A percentile compares a stretch with the other conserved stretches of the same genome.
These are phyloP conservation scores for Coemansia javaensis DNA, from an alignment of 192 early-diverging fungal species.

Conservation along the genomic window DNA sequence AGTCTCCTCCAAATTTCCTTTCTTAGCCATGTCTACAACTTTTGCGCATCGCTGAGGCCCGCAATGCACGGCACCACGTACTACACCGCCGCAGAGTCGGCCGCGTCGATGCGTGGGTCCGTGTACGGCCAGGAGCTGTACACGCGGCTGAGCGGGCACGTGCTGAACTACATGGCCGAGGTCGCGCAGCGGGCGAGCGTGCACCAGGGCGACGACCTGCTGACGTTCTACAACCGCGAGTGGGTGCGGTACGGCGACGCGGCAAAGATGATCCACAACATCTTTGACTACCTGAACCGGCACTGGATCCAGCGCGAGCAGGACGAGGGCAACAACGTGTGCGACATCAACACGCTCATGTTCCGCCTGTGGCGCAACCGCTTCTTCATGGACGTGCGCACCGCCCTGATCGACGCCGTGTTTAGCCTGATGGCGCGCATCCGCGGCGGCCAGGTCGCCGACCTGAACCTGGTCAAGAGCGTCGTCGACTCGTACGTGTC, in stretches of 20 bases:
- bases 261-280: slow-evolving; percentile 77
- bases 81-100: slow-evolving; percentile 43
- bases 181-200: slow-evolving; percentile 57
- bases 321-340: slow-evolving; percentile 82
- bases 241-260: slow-evolving; percentile 90
- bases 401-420: slow-evolving; percentile 44
- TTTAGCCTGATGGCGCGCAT: slow-evolving; percentile 69
- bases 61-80: slow-evolving; percentile 16
- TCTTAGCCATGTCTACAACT: slow-evolving; percentile 49
- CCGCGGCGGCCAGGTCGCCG: slow-evolving; percentile 83
- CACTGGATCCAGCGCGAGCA: slow-evolving; percentile 97
- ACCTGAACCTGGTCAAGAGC: slow-evolving; percentile 76
- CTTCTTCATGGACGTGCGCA: slow-evolving; percentile 48
- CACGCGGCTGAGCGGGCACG: slow-evolving; percentile 53
- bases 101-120: slow-evolving; percentile 31
- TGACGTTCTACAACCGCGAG: slow-evolving; percentile 81
- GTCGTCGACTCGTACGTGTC: slow-evolving; percentile 91
- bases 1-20: neutral
- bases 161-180: slow-evolving; percentile 48
- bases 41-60: slow-evolving; percentile 35
- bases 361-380: slow-evolving; percentile 71
- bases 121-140: slow-evolving; percentile 63
- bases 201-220: slow-evolving; percentile 71
- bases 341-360: slow-evolving; percentile 91
- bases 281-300: slow-evolving; percentile 92